Evolutionary conservation across 1,139 yeast species (phyloP), one percentile per base, ranked within the genome.

Genomic region (Zygosaccharomyces pseudobailii): DNA sequence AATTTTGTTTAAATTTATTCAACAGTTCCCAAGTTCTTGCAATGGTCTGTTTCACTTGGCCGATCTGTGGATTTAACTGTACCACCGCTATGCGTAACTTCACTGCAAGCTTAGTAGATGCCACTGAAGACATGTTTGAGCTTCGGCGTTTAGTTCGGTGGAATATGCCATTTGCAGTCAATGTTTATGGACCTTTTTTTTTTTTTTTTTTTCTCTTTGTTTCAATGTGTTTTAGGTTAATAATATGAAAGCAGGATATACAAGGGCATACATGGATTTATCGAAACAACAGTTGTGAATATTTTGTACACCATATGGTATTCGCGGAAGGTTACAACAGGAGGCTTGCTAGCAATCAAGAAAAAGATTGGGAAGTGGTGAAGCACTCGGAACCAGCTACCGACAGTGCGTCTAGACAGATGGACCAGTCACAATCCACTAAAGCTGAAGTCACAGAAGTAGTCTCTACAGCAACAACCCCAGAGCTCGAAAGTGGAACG

Each of bases 1-100:
- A 42, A 20, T 45, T 45, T 23, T 41, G 34, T 28, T 49, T 52
- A 30, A 64, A 58, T 51, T 63, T 56, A 21, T 55, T 40, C 9
- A 67, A 50, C 6, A 61, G 48, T 7, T 49, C 48, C 55, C 58
- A 62, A 8, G 86, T 81, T 40, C 76, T 71, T 6, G 67, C 62
- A 6, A 76, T 71, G 57, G 86, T 87, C 36, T 73, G 72, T 37
- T 75, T 77, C 1, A 84, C 61, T 38, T 76, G 73, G 1, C 89
- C 92, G 0, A 86, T 67, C 21, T 72, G 63, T 0, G 95, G 86
- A 57, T 83, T 84, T 46, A 83, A 64, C 59, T 87, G 96, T 8
- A 87, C 71, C 19, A 82, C 73, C 0, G 90, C 94, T 5, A 87
- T 72, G 49, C 78, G 72, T 33, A 80, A 56, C 41, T 70, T 73